phyloP scores from a whole-genome alignment of 805 yeast species.

The Candida corydali region DNA sequence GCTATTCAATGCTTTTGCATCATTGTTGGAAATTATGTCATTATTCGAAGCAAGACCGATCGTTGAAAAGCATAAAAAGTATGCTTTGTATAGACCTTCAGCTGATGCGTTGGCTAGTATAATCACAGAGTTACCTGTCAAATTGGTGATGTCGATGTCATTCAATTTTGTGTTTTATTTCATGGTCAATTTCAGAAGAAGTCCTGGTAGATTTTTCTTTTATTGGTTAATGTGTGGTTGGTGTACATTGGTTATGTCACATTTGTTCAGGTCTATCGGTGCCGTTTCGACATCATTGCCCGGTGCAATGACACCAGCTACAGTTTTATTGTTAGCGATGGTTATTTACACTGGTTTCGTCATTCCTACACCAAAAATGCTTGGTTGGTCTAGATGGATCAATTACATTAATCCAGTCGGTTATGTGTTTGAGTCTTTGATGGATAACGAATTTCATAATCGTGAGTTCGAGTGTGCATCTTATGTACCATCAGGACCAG shows the following conservation, averaged over 20 bases:
- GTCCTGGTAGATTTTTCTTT: conserved; percentile 47
- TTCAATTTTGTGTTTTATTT: conserved; percentile 40
- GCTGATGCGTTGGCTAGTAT: conserved; percentile 66
- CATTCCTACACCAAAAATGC: conserved; percentile 42
- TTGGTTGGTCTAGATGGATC: conserved; percentile 64
- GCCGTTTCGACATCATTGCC: conserved; percentile 38
- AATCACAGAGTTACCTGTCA: conserved; percentile 60
- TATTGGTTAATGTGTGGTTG: conserved; percentile 28
- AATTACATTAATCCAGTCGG: conserved; percentile 40
- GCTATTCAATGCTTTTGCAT: conserved; percentile 56
- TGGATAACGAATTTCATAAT: conserved; percentile 62
- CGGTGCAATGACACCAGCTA: conserved; percentile 43
- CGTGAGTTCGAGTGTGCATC: conserved; percentile 50
- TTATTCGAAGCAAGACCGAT: conserved; percentile 61
- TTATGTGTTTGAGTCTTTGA: conserved; percentile 51
- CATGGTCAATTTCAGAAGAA: conserved; percentile 49
- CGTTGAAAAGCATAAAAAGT: conserved; percentile 65
- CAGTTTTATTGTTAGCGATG: conserved; percentile 46
- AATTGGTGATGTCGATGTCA: conserved; percentile 30
- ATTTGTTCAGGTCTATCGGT: conserved; percentile 39
- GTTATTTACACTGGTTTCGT: conserved; percentile 52
- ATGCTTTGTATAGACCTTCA: conserved; percentile 69
- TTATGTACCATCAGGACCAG: conserved; percentile 59
- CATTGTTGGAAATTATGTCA: conserved; percentile 56
- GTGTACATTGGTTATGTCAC: conserved; percentile 38